Conservation (phyloP, 257 asterid genomes). For the Rehmannia glutinosa region DNA sequence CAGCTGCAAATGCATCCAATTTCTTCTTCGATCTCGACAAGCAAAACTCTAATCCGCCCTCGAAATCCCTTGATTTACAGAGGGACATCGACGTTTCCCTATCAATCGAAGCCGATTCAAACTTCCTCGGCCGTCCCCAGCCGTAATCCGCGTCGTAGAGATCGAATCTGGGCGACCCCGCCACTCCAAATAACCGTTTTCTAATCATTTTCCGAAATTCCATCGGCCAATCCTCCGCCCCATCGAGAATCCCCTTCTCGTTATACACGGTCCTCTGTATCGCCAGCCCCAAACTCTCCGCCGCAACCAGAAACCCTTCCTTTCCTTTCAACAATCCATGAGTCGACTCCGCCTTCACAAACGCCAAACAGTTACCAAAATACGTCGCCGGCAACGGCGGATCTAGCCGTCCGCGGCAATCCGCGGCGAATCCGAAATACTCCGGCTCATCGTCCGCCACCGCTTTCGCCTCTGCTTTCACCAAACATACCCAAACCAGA, state of each 20-base stretch:
- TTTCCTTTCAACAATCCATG: neutral
- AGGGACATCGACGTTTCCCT: neutral
- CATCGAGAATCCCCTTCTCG: constrained; percentile 5
- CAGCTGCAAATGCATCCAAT: neutral
- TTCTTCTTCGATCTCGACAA: neutral
- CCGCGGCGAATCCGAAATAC: constrained; percentile 14
- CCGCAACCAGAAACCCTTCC: constrained; percentile 14
- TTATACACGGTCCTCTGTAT: constrained; percentile 10
- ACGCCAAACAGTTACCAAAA: constrained; percentile 18
- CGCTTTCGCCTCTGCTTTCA: neutral
- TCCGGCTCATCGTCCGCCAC: constrained; percentile 14
- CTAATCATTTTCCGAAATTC: constrained; percentile 8
- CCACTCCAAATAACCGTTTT: neutral
- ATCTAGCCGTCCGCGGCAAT: constrained; percentile 19
- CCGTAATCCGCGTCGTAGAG: neutral
- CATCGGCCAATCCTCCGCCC: constrained; percentile 8
- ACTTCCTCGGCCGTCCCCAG: neutral
- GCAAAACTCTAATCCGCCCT: neutral
- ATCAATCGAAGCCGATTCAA: neutral
- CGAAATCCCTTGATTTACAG: neutral
- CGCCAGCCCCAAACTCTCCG: constrained; percentile 5
- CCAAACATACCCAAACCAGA: constrained; percentile 16
- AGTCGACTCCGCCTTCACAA: neutral
- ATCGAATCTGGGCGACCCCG: neutral
- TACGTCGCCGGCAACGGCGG: constrained; percentile 15